These are phyloP conservation scores for Peronospora tabacina DNA, from an alignment of 352 stramenopile genomes.

Conservation along the genomic window DNA sequence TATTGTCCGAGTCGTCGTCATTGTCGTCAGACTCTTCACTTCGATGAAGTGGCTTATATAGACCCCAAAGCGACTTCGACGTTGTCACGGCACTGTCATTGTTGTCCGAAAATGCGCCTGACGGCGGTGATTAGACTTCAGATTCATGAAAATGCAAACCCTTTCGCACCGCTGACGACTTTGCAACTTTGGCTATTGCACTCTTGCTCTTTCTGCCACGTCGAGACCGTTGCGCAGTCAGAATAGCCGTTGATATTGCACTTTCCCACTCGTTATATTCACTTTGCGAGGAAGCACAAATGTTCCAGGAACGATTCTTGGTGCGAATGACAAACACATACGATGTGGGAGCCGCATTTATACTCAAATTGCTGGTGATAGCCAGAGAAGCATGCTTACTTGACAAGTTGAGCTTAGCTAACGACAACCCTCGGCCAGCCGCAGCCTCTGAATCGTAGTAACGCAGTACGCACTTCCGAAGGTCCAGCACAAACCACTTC, in stretches of 20 bases:
- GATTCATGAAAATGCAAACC: slow-evolving; percentile 18
- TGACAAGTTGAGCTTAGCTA: slow-evolving; percentile 55
- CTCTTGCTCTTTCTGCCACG: slow-evolving; percentile 29
- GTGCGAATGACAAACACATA: slow-evolving; percentile 62
- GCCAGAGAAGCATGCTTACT: slow-evolving; percentile 56
- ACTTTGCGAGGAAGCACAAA: slow-evolving; percentile 42
- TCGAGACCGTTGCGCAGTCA: slow-evolving; percentile 47
- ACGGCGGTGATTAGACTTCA: slow-evolving; percentile 10
- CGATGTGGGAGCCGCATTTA: slow-evolving; percentile 55
- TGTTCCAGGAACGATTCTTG: slow-evolving; percentile 62
- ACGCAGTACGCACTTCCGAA: slow-evolving; percentile 47
- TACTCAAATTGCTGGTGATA: slow-evolving; percentile 46
- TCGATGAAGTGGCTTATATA: slow-evolving; percentile 10
- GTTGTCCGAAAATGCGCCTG: background rate
- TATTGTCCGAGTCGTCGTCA: slow-evolving; percentile 32
- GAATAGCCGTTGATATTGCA: slow-evolving; percentile 62
- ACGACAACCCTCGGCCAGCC: slow-evolving; percentile 43
- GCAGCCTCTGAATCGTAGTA: slow-evolving; percentile 71
- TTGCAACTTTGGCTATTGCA: slow-evolving; percentile 22
- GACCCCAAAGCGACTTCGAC: slow-evolving; percentile 12
- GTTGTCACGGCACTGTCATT: slow-evolving; percentile 10
- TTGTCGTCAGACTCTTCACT: slow-evolving; percentile 38
- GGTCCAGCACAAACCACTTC: slow-evolving; percentile 75
- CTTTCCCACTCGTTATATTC: slow-evolving; percentile 70
- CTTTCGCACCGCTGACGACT: slow-evolving; percentile 16